Evolutionary conservation across 2,329 filamentous ascomycete genomes (phyloP).

Genomic region (Colletotrichum sp.): DNA sequence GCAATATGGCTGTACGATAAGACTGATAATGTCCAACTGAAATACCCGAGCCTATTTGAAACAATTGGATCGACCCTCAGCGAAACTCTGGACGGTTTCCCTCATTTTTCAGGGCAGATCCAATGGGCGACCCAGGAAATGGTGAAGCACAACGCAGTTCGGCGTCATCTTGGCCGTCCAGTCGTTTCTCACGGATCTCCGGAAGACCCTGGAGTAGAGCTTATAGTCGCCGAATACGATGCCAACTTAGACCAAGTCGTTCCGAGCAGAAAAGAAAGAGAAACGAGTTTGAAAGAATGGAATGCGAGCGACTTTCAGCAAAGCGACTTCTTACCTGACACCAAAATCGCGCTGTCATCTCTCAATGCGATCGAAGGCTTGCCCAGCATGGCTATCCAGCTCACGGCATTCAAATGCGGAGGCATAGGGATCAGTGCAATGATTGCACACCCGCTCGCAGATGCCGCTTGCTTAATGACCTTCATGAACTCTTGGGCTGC

Average conservation of each 20-base stretch:
- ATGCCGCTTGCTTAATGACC: conserved; percentile 44
- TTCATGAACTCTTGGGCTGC: conserved; percentile 48
- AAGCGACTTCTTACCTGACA: conserved; percentile 33
- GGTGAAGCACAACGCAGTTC: conserved; percentile 24
- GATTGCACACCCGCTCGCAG: conserved; percentile 47
- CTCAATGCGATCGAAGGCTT: conserved; percentile 30
- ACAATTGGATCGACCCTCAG: conserved; percentile 27
- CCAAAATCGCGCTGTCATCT: conserved; percentile 35
- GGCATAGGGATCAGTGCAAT: conserved; percentile 44
- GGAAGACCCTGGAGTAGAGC: conserved; percentile 45
- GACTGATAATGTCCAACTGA: conserved; percentile 7
- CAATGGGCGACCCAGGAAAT: conserved; percentile 33
- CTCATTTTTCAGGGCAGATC: conserved; percentile 46
- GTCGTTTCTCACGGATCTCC: conserved; percentile 37
- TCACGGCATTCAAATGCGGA: conserved; percentile 43
- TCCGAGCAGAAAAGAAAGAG: conserved; percentile 23
- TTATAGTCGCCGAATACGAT: conserved; percentile 33
- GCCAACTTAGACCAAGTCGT: conserved; percentile 31
- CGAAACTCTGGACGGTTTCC: conserved; percentile 39
- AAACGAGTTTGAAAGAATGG: conserved; percentile 31
- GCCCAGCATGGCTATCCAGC: conserved; percentile 38
- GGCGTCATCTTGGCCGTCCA: conserved; percentile 36
- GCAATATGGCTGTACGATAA: conserved; percentile 49
- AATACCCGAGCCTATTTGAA: conserved; percentile 3
- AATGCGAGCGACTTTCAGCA: conserved; percentile 37